Evolutionary conservation across 148 eudicot species (phyloP), one percentile per base, ranked within the genome.

Genomic region (Amaranthus hypochondriacus): DNA sequence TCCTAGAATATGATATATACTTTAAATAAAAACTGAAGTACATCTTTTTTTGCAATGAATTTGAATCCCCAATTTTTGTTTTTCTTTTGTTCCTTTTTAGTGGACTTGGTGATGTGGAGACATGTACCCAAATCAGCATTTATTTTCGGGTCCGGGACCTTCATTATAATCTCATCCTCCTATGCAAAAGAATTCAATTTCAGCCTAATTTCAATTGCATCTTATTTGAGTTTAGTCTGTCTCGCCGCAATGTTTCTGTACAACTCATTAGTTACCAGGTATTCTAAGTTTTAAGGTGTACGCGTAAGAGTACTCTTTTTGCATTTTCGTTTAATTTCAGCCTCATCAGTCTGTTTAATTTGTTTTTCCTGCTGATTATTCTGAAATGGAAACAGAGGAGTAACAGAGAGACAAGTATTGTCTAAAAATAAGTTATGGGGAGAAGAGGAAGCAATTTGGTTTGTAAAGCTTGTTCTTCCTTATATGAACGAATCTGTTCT

Each of bases 361-460:
- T 4, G 49, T n/a, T 21, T 15, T 48, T 3, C 44, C 10, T 56
- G n/a, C 12, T 47, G 28, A 71, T 56, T 5, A 2, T n/a, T 47
- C 43, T 18, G 14, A 21, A 5, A 0, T 43, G 67, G 65, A 76
- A 79, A 70, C 73, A 90, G 91, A 80, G 88, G 89, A 73, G 68
- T 70, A 14, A 28, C 53, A 61, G 76, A 80, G 69, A 56, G 7
- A 58, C 72, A 69, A 69, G 74, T 76, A 60, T 57, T 75, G 67
- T 71, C 74, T 59, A 81, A 84, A 48, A 79, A 72, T 1, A 67
- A 74, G 72, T 80, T 84, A 59, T 60, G 88, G 68, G 93, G 97
- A 28, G 93, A 91, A 77, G 93, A 87, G 76, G 97, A 91, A 69
- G 93, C 92, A 61, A 72, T 87, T 43, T 89, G 97, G 92, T 15